These are phyloP conservation scores for Hypoxylon sp. DNA, from an alignment of 2,329 filamentous ascomycete species.

Conservation along the genomic window DNA sequence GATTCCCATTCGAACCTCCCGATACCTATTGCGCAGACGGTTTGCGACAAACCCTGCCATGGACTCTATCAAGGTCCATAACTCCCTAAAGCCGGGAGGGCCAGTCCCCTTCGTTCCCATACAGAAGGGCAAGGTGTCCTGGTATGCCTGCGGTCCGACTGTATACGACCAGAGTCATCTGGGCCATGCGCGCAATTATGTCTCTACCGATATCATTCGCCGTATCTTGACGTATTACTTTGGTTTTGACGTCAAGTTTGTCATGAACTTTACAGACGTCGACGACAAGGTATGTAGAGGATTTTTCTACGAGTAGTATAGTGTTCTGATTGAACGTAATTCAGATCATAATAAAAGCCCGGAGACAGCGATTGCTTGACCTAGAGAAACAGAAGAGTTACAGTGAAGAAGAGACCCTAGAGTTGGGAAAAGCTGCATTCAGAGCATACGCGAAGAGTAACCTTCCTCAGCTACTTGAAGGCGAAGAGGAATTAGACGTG, in stretches of 20 bases:
- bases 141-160: conserved; percentile 92
- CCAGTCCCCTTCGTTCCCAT: conserved; percentile 81
- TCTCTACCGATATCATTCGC: conserved; percentile 88
- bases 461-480: conserved; percentile 62
- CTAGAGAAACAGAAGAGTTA: conserved; percentile 78
- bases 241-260: conserved; percentile 83
- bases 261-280: conserved; percentile 93
- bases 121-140: conserved; percentile 77
- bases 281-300: conserved; percentile 76
- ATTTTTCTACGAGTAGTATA: conserved; percentile 68
- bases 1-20: conserved; percentile 45
- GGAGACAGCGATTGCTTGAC: conserved; percentile 84
- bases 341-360: conserved; percentile 70
- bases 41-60: conserved; percentile 56
- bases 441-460: conserved; percentile 66
- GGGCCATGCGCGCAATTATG: conserved; percentile 89
- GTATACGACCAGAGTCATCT: conserved; percentile 81
- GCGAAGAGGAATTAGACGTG: conserved; percentile 59
- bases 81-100: conserved; percentile 77
- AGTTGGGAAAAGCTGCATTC: conserved; percentile 66
- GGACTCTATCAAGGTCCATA: conserved; percentile 78
- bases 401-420: conserved; percentile 58
- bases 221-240: conserved; percentile 87
- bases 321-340: conserved; percentile 68
- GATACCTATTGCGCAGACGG: conserved; percentile 47